Evolutionary conservation across 257 asterid genomes (phyloP), one percentile per base, ranked within the genome.

Genomic region (Solanum microdontum): DNA sequence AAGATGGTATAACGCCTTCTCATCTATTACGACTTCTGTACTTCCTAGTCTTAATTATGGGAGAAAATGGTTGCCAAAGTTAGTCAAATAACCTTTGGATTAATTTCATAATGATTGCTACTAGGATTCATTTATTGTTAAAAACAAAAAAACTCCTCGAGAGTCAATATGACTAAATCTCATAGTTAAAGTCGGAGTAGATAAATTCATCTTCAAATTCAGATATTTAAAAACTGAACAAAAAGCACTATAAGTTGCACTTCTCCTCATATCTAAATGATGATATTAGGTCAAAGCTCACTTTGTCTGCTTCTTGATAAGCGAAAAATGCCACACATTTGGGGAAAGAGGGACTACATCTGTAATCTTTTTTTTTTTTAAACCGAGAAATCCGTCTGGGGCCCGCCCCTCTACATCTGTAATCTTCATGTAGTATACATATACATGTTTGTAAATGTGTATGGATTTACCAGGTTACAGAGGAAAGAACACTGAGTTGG

Each of bases 401-500:
- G 45, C 45, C 45, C 13, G 4, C 45, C 45, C 45, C 45, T 39
- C 45, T 39, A 39, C 15, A 48, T 82, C 30, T 48, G 30, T 48
- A 55, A 5, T 5, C 85, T 48, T 30, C 19, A 28, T 15, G 43
- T 12, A 28, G 30, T 48, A 82, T 48, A 30, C 39, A 82, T 28
- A 17, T 82, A 72, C 28, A 17, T 73, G 68, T 28, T 14, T 51
- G 10, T 37, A 73, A 75, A 84, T 72, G 48, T 51, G 14, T 68
- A 76, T 23, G 74, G 26, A 30, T 86, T 88, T 23, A 45, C 87
- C 68, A 96, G 98, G 95, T 87, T 87, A 87, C 1, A 93, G 93
- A 91, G 99, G 95, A 86, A 93, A 89, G 90, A 95, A 95, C 88
- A 91, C 98, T 86, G 92, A 94, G 88, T 93, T 97, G 88, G 96